phyloP scores from a whole-genome alignment of 139 green algal genomes.

The Edaphochlamys debaryana region DNA sequence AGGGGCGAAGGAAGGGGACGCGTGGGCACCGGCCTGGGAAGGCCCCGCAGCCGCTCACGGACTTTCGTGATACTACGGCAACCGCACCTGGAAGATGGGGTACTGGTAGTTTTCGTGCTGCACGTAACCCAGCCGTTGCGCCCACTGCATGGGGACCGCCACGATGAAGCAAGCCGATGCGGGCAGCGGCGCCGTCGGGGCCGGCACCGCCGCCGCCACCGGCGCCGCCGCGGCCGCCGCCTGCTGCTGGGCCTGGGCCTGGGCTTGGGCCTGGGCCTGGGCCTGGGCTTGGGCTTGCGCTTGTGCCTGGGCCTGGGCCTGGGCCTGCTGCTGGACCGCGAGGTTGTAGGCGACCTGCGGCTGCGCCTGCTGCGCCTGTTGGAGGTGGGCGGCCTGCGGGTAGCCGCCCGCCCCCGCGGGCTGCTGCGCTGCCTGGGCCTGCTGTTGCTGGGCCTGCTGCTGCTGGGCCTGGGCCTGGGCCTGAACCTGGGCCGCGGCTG shows the following conservation, averaged over 20 bases:
- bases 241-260: background rate
- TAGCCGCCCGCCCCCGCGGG: too few relatives aligned
- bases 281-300: too few relatives aligned
- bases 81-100: slow-evolving; percentile 27
- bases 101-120: slow-evolving; percentile 25
- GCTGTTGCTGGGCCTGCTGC: slow-evolving; percentile 10
- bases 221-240: background rate
- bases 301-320: too few relatives aligned
- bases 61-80: too few relatives aligned
- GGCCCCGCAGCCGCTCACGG: too few relatives aligned
- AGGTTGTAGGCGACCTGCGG: background rate
- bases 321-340: background rate
- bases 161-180: slow-evolving; percentile 41
- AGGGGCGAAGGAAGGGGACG: too few relatives aligned
- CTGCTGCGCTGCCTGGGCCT: background rate
- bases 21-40: too few relatives aligned
- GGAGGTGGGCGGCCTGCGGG: too few relatives aligned
- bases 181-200: background rate
- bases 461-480: background rate
- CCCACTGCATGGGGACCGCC: slow-evolving; percentile 29
- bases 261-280: too few relatives aligned
- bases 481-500: background rate
- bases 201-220: background rate
- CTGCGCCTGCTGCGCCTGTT: slow-evolving; percentile 22
- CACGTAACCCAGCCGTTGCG: background rate